Conservation (phyloP, 768 basidiomycete genomes). For the Dacryopinax spathularia region DNA sequence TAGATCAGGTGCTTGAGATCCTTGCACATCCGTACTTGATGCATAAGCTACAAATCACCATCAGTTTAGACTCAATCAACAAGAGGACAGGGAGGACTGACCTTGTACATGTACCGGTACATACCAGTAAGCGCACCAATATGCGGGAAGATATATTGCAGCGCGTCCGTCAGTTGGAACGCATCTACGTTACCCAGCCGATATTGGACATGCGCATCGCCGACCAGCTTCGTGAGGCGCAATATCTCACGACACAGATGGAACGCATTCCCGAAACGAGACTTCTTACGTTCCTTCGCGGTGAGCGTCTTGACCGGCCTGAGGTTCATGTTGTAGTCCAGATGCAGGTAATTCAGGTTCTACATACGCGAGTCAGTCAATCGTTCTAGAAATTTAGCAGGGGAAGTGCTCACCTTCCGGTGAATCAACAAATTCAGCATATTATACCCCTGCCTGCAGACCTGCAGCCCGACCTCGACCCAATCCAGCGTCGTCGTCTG, state of each 20-base stretch:
- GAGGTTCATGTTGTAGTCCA: slow-evolving; percentile 98
- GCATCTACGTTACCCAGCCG: slow-evolving; percentile 97
- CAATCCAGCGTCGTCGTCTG: slow-evolving; percentile 95
- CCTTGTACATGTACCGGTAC: slow-evolving; percentile 99
- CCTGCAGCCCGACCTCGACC: slow-evolving; percentile 98
- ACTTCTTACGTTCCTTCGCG: slow-evolving; percentile 99
- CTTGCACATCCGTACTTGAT: slow-evolving; percentile 99
- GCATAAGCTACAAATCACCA: slow-evolving; percentile 55
- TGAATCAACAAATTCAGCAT: slow-evolving; percentile 98
- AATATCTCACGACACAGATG: slow-evolving; percentile 95
- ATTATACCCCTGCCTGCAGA: slow-evolving; percentile 97
- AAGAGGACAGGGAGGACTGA: slow-evolving; percentile 20
- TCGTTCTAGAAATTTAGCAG: not conserved
- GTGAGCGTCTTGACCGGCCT: slow-evolving; percentile 90
- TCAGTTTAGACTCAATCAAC: not conserved
- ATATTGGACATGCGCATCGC: slow-evolving; percentile 97
- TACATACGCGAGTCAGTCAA: slow-evolving; percentile 19
- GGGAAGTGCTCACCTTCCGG: slow-evolving; percentile 55
- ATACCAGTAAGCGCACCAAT: slow-evolving; percentile 97
- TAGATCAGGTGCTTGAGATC: slow-evolving; percentile 97
- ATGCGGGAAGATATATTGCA: slow-evolving; percentile 95
- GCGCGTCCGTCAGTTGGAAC: slow-evolving; percentile 95
- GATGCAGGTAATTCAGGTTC: slow-evolving; percentile 85
- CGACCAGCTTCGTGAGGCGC: slow-evolving; percentile 93
- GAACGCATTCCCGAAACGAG: slow-evolving; percentile 98